phyloP scores from a whole-genome alignment of 805 yeast species.

The Wickerhamomyces hampshirensis region DNA sequence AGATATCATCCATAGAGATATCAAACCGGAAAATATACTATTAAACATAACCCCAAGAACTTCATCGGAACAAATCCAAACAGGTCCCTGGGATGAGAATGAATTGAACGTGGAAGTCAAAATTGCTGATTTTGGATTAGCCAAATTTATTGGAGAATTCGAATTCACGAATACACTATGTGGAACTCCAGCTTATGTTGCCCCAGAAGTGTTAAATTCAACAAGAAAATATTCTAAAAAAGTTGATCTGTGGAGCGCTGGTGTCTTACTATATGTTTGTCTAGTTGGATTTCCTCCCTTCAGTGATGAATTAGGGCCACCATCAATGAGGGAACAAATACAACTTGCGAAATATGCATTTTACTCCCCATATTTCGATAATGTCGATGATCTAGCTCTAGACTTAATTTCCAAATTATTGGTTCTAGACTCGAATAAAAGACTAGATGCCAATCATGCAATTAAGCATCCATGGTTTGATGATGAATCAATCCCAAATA shows the following conservation, averaged over 20 bases:
- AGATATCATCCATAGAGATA: slow-evolving; percentile 73
- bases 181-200: slow-evolving; percentile 86
- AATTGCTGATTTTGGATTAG: slow-evolving; percentile 78
- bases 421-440: slow-evolving; percentile 57
- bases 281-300: slow-evolving; percentile 84
- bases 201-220: slow-evolving; percentile 66
- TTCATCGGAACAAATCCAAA: slow-evolving; percentile 22
- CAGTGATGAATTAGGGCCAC: slow-evolving; percentile 78
- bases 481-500: slow-evolving; percentile 1
- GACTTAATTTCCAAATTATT: slow-evolving; percentile 61
- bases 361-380: slow-evolving; percentile 78
- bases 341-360: slow-evolving; percentile 63
- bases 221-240: slow-evolving; percentile 58
- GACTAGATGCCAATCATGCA: slow-evolving; percentile 84
- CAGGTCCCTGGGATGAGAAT: slow-evolving; percentile 41
- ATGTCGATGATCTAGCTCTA: slow-evolving; percentile 56
- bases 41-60: slow-evolving; percentile 42
- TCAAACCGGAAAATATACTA: slow-evolving; percentile 74
- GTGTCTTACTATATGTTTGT: slow-evolving; percentile 73
- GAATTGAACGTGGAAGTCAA: slow-evolving; percentile 64
- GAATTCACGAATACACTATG: slow-evolving; percentile 74
- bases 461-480: slow-evolving; percentile 84
- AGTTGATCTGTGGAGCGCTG: slow-evolving; percentile 81
- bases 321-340: slow-evolving; percentile 72
- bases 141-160: slow-evolving; percentile 59